These are phyloP conservation scores for Crucihimalaya himalaica DNA, from an alignment of 345 rosid genomes.

Conservation along the genomic window DNA sequence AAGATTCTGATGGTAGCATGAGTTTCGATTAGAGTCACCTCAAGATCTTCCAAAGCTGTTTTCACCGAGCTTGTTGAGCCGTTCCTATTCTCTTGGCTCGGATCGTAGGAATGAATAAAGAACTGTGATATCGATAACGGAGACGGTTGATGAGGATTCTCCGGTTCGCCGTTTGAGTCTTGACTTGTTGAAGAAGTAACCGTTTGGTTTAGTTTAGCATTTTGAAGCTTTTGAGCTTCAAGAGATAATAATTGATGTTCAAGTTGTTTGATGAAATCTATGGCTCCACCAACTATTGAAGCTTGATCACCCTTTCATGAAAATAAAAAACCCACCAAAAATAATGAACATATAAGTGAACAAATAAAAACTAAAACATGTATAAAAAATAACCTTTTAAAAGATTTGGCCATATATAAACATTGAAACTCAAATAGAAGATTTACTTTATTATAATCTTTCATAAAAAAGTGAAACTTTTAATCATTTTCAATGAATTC, in stretches of 20 bases:
- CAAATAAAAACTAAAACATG: background rate
- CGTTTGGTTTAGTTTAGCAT: constrained; percentile 26
- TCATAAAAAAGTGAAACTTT: background rate
- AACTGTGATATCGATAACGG: constrained; percentile 53
- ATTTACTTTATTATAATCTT: background rate
- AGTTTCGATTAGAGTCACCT: constrained; percentile 81
- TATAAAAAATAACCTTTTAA: background rate
- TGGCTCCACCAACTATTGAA: constrained; percentile 87
- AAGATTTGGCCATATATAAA: background rate
- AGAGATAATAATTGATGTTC: constrained; percentile 70
- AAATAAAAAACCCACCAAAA: background rate
- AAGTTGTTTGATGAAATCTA: constrained; percentile 86
- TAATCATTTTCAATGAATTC: background rate
- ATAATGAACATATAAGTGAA: background rate
- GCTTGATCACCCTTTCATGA: constrained; percentile 84
- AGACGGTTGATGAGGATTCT: constrained; percentile 23
- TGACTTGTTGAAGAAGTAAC: constrained; percentile 36
- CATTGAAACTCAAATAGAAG: background rate
- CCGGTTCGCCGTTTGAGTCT: constrained; percentile 28
- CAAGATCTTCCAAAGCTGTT: constrained; percentile 66
- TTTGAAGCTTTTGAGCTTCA: constrained; percentile 61
- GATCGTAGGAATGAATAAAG: constrained; percentile 53
- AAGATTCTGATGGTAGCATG: constrained; percentile 86
- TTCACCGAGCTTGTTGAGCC: constrained; percentile 45
- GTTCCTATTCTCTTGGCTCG: constrained; percentile 55